These are phyloP conservation scores for Picea abies DNA, from an alignment of 83 land plant genomes.

Conservation along the genomic window DNA sequence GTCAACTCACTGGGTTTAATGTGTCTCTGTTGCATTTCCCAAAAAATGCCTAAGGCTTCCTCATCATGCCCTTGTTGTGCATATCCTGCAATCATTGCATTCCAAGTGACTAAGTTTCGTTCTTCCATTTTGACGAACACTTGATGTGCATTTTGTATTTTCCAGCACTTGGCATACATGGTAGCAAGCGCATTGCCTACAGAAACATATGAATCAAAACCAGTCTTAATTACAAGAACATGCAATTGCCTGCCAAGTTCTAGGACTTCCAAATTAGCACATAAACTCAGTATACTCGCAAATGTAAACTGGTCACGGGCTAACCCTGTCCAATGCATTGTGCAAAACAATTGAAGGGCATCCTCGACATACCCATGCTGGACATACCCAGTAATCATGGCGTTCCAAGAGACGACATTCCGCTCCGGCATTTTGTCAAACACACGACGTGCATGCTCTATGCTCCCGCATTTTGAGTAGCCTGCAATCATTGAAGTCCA, in stretches of 20 bases:
- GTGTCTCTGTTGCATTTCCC: slow-evolving; percentile 42
- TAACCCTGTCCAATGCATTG: slow-evolving; percentile 49
- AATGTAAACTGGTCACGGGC: slow-evolving; percentile 45
- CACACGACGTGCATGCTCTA: slow-evolving; percentile 26
- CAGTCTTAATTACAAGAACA: slow-evolving; percentile 31
- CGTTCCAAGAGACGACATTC: slow-evolving; percentile 64
- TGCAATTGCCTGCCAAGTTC: slow-evolving; percentile 43
- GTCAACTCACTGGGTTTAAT: slow-evolving; percentile 46
- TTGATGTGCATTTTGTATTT: slow-evolving; percentile 25
- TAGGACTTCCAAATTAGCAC: slow-evolving; percentile 30
- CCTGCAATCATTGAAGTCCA: slow-evolving; percentile 61
- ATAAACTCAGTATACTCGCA: slow-evolving; percentile 41
- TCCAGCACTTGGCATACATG: slow-evolving; percentile 51
- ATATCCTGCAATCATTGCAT: slow-evolving; percentile 65
- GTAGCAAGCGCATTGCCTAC: slow-evolving; percentile 54
- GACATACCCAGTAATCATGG: slow-evolving; percentile 48
- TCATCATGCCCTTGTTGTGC: slow-evolving; percentile 35
- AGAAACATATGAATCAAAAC: slow-evolving; percentile 21
- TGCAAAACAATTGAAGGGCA: slow-evolving; percentile 29
- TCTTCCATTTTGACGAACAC: slow-evolving; percentile 41
- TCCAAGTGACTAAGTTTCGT: slow-evolving; percentile 52
- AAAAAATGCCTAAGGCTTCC: slow-evolving; percentile 37
- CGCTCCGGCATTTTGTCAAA: slow-evolving; percentile 40
- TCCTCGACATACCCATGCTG: slow-evolving; percentile 26
- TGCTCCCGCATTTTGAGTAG: slow-evolving; percentile 33